These are phyloP conservation scores for Maudiozyma saulgeensis DNA, from an alignment of 805 yeast genomes.

Conservation along the genomic window DNA sequence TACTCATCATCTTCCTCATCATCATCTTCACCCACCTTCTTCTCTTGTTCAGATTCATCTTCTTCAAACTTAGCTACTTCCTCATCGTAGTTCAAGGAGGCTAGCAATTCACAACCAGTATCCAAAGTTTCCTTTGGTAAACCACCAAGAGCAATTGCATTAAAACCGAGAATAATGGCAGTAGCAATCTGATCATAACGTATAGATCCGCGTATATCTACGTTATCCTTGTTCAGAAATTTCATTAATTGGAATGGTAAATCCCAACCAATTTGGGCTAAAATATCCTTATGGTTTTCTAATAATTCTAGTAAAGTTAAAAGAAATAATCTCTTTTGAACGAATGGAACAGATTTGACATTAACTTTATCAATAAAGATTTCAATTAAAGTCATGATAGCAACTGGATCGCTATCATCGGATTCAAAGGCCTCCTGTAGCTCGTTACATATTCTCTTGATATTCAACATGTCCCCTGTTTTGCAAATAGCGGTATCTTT, in stretches of 20 bases:
- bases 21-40: conserved; percentile 5
- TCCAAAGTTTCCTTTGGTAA: conserved; percentile 75
- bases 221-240: conserved; percentile 34
- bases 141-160: conserved; percentile 55
- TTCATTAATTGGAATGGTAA: conserved; percentile 59
- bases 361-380: conserved; percentile 18
- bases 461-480: conserved; percentile 7
- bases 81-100: conserved; percentile 10
- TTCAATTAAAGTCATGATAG: conserved; percentile 24
- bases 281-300: conserved; percentile 37
- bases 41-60: conserved; percentile 1
- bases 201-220: conserved; percentile 27
- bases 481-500: not conserved
- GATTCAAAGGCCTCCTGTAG: conserved; percentile 18
- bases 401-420: conserved; percentile 21
- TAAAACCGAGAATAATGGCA: conserved; percentile 42
- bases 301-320: conserved; percentile 37
- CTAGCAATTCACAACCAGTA: conserved; percentile 56
- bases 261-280: conserved; percentile 82
- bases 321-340: conserved; percentile 45
- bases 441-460: conserved; percentile 10
- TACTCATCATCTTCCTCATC: conserved; percentile 4
- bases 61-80: conserved; percentile 5
- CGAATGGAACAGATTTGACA: conserved; percentile 13
- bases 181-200: conserved; percentile 26